Evolutionary conservation across 352 stramenopile genomes (phyloP).

Genomic region (Pythium pyrilobum): DNA sequence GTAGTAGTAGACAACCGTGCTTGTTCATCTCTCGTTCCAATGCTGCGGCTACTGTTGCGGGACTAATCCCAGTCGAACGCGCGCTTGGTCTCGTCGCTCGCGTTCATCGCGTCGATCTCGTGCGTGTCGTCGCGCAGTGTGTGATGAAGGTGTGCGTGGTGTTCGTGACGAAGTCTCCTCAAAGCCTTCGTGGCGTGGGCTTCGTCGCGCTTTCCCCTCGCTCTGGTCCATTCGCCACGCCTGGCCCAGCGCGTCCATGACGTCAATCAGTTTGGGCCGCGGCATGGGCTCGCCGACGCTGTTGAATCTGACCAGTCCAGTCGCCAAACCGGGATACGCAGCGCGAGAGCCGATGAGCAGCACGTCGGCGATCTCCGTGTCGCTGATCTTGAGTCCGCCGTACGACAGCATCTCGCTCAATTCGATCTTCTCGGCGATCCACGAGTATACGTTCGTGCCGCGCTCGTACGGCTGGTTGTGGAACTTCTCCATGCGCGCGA

Average conservation of each 20-base stretch:
- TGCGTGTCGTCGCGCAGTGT: conserved; percentile 3
- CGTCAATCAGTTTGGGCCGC: conserved; percentile 7
- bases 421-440: conserved; percentile 18
- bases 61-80: not conserved
- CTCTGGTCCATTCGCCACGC: conserved; percentile 12
- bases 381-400: conserved; percentile 14
- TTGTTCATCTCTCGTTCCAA: not conserved
- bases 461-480: conserved; percentile 14
- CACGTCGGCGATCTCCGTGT: conserved; percentile 16
- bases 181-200: not conserved
- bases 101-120: conserved; percentile 4
- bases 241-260: conserved; percentile 10
- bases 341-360: conserved; percentile 11
- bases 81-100: conserved; percentile 4
- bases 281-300: conserved; percentile 13
- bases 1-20: not conserved
- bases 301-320: conserved; percentile 10
- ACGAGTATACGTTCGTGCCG: conserved; percentile 16
- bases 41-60: no score
- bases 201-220: not conserved
- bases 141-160: not conserved
- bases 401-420: conserved; percentile 16
- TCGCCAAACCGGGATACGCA: conserved; percentile 8
- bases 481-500: conserved; percentile 12
- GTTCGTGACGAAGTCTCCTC: not conserved